Conservation (phyloP, 306 rosid species). For the Fragaria vesca region DNA sequence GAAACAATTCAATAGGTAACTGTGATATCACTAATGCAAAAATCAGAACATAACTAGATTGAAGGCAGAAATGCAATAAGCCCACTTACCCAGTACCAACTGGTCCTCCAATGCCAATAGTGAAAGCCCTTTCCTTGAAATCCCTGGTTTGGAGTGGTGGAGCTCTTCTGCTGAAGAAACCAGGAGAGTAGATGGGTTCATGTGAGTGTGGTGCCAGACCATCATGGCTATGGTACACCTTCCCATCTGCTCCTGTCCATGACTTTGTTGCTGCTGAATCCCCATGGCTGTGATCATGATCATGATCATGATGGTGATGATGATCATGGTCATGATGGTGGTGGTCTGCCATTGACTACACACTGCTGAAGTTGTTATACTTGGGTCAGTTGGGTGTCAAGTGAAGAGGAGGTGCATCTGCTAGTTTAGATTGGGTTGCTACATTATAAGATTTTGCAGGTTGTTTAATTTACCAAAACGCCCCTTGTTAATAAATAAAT, state of each 20-base stretch:
- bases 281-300: slow-evolving; percentile 33
- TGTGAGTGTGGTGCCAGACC: slow-evolving; percentile 97
- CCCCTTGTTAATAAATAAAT: not conserved
- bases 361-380: not conserved
- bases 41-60: not conserved
- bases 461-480: not conserved
- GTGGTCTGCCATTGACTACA: slow-evolving; percentile 43
- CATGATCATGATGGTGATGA: slow-evolving; percentile 26
- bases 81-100: slow-evolving; percentile 97
- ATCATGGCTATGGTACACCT: slow-evolving; percentile 89
- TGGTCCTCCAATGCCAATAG: slow-evolving; percentile 95
- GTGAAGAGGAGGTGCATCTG: not conserved
- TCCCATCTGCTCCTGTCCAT: slow-evolving; percentile 74
- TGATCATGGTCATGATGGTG: slow-evolving; percentile 36
- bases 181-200: slow-evolving; percentile 92
- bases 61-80: slow-evolving; percentile 20
- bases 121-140: slow-evolving; percentile 87
- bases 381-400: not conserved
- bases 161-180: slow-evolving; percentile 88
- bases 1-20: not conserved
- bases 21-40: not conserved
- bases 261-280: slow-evolving; percentile 40
- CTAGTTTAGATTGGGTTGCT: not conserved
- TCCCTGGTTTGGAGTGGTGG: slow-evolving; percentile 58
- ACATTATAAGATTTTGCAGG: not conserved